Percentiles rank a stretch among this genome's conserved stretches.
Evolutionary conservation across 1,139 yeast genomes (phyloP).

Genomic region (Insectozyma bohioensis): DNA sequence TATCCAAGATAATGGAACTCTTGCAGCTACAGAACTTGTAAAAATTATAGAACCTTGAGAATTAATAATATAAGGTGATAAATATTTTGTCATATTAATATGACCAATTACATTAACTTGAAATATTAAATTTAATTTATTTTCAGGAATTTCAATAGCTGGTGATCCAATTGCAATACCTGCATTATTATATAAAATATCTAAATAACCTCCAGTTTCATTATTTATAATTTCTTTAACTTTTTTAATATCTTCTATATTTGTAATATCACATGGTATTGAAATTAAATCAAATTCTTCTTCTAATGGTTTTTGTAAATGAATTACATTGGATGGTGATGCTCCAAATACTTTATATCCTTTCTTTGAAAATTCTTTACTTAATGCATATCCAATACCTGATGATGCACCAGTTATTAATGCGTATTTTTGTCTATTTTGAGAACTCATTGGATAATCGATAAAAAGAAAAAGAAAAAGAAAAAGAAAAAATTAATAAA

Average conservation of each 20-base stretch:
- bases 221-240: conserved; percentile 22
- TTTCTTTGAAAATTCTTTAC: conserved; percentile 25
- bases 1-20: conserved; percentile 38
- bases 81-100: conserved; percentile 34
- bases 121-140: conserved; percentile 22
- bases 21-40: conserved; percentile 36
- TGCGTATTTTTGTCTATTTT: conserved; percentile 21
- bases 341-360: conserved; percentile 39
- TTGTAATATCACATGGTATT: conserved; percentile 33
- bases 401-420: conserved; percentile 41
- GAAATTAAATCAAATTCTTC: conserved; percentile 29
- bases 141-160: conserved; percentile 31
- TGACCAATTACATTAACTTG: conserved; percentile 41
- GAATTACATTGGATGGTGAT: conserved; percentile 24
- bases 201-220: conserved; percentile 28
- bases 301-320: conserved; percentile 28
- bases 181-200: conserved; percentile 36
- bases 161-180: conserved; percentile 34
- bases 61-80: conserved; percentile 29
- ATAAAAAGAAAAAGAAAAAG: no score
- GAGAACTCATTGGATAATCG: no score
- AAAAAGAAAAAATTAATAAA: no score
- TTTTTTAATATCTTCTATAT: conserved; percentile 26
- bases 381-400: conserved; percentile 38
- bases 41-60: conserved; percentile 38